These are phyloP conservation scores for Volvox reticuliferus DNA, from an alignment of 139 green algal species.

Conservation along the genomic window DNA sequence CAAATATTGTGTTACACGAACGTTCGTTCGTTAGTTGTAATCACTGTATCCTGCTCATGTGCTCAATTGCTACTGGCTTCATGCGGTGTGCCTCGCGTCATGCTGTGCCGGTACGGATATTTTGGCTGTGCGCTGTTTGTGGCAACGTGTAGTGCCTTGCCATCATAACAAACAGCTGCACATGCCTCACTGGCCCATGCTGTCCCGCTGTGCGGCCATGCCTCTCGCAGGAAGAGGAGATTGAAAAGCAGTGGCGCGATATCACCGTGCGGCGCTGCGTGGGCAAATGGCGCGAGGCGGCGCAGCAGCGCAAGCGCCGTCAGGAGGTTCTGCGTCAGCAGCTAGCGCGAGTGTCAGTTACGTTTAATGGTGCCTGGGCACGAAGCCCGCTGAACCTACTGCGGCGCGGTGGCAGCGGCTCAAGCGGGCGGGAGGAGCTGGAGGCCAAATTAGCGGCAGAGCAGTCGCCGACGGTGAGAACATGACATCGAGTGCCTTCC, in stretches of 20 bases:
- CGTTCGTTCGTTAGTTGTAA: too few species aligned
- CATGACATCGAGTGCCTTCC: too few species aligned
- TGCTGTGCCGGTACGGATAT: too few species aligned
- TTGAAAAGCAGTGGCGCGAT: neutral
- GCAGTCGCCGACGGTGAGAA: neutral
- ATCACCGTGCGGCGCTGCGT: neutral
- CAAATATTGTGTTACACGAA: too few species aligned
- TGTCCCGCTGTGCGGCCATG: neutral
- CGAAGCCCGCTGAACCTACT: conserved; percentile 1
- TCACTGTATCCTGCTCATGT: neutral
- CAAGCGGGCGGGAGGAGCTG: neutral
- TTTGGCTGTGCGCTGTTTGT: too few species aligned
- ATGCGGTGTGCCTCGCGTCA: too few species aligned
- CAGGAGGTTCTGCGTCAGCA: conserved; percentile 22
- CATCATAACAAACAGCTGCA: too few species aligned
- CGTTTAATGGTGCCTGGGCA: neutral
- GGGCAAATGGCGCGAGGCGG: neutral
- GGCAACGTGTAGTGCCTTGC: too few species aligned
- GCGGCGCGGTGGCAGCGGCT: neutral
- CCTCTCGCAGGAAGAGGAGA: neutral
- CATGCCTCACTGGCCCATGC: too few species aligned
- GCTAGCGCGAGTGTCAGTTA: neutral
- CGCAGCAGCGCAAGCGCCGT: neutral
- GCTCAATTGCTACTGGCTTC: too few species aligned
- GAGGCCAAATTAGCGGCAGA: neutral